A percentile compares a stretch with the other conserved stretches of the same genome.
Conservation (phyloP, 176 grass and related monocot genomes). For the Zea mays region DNA sequence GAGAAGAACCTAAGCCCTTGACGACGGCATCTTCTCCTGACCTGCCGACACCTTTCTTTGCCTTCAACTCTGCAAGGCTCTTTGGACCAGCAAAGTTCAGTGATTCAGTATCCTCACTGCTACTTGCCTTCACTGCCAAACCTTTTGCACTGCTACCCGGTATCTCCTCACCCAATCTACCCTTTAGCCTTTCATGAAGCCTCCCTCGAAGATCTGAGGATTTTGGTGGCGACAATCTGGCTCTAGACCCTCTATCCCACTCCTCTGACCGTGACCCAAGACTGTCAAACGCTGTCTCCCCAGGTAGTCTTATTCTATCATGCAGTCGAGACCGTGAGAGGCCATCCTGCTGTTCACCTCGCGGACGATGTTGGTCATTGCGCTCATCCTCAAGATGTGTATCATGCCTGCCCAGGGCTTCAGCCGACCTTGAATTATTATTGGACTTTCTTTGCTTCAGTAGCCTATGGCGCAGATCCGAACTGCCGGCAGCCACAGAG, state of each 20-base stretch:
- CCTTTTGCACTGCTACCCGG: constrained; percentile 10
- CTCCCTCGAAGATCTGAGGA: constrained; percentile 40
- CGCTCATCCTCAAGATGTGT: constrained; percentile 37
- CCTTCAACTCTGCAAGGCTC: constrained; percentile 68
- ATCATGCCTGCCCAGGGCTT: constrained; percentile 20
- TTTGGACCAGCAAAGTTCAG: constrained; percentile 62
- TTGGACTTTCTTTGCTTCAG: constrained; percentile 55
- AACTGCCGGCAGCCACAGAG: constrained; percentile 20
- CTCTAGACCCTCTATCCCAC: constrained; percentile 31
- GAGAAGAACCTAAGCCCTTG: constrained; percentile 21
- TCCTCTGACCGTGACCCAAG: constrained; percentile 36
- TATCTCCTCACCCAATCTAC: constrained; percentile 37
- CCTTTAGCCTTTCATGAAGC: constrained; percentile 57
- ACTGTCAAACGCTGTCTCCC: constrained; percentile 29
- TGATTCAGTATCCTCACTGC: constrained; percentile 25
- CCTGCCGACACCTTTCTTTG: constrained; percentile 43
- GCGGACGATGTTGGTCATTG: background rate
- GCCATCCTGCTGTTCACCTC: constrained; percentile 30
- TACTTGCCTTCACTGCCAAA: constrained; percentile 24
- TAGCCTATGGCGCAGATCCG: constrained; percentile 61
- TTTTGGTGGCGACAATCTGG: constrained; percentile 44
- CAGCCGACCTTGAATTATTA: constrained; percentile 10
- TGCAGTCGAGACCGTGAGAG: constrained; percentile 39
- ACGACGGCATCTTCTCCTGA: constrained; percentile 19
- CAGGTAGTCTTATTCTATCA: constrained; percentile 57